Evolutionary conservation across 2,329 filamentous ascomycete species (phyloP).

Genomic region (Talaromyces sp.): DNA sequence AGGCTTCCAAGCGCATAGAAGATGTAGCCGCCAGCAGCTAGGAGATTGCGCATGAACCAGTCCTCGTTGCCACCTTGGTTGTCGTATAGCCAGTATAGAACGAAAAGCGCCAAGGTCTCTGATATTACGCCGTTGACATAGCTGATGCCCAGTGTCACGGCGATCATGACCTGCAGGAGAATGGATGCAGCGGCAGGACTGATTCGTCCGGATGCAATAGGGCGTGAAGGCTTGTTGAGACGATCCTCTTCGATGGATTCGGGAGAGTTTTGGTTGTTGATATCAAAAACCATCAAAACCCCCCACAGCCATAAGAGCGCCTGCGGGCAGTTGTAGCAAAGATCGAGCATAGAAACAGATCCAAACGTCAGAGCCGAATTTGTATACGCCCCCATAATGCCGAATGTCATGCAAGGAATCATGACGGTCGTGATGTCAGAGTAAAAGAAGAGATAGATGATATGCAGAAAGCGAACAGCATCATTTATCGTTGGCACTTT

Average conservation of each 20-base stretch:
- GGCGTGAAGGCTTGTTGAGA: slow-evolving; percentile 18
- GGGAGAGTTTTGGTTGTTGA: slow-evolving; percentile 21
- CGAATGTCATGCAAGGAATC: slow-evolving; percentile 20
- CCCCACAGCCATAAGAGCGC: slow-evolving; percentile 18
- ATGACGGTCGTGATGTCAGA: slow-evolving; percentile 20
- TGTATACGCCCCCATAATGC: slow-evolving; percentile 14
- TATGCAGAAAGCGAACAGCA: slow-evolving; percentile 9
- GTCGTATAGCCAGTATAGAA: slow-evolving; percentile 20
- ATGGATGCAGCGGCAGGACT: slow-evolving; percentile 11
- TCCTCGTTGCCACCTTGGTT: slow-evolving; percentile 19
- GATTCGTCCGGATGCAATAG: slow-evolving; percentile 18
- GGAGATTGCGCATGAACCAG: slow-evolving; percentile 21
- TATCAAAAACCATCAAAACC: slow-evolving; percentile 20
- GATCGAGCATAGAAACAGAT: neutral
- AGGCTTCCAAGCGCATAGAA: slow-evolving; percentile 19
- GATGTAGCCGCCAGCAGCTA: slow-evolving; percentile 19
- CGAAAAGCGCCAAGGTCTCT: slow-evolving; percentile 19
- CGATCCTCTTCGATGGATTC: slow-evolving; percentile 21
- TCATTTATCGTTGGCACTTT: neutral
- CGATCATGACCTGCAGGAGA: slow-evolving; percentile 17
- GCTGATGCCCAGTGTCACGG: slow-evolving; percentile 14
- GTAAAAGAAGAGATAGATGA: slow-evolving; percentile 18
- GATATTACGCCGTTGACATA: slow-evolving; percentile 13
- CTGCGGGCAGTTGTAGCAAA: slow-evolving; percentile 10
- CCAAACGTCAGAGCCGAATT: slow-evolving; percentile 14